Base-by-base conservation (phyloP, 805 yeast species). In the Torulaspora delbrueckii region DNA sequence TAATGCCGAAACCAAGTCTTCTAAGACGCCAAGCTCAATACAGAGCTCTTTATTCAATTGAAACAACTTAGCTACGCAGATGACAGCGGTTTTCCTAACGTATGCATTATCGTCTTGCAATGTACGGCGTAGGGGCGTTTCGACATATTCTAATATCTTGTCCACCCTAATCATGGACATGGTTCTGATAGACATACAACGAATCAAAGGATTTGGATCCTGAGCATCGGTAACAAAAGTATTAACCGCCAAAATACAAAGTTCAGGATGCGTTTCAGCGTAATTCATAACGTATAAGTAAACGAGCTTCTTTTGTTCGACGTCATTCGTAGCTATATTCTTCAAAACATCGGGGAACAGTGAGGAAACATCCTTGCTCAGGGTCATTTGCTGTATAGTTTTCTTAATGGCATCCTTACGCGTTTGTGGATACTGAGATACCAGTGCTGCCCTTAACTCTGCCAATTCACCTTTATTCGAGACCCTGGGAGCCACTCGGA, bases 81-180 rank as follows among this genome's bases (percentile, higher is more conserved):
- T 84, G 4, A 96, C 97, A 0, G 99, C 99, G 1, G 99, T 93
- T 60, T 95, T 93, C 52, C 99, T 76, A 40, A 93, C 99, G 62
- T 93, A 93, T 1, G 99, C 98, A 62, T 90, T 90, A 60, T 90
- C 97, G 68, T 93, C 99, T 47, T 73, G 75, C 56, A 93, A 71
- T 1, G 98, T 90, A 57, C 86, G 77, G 52, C 82, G 81, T 53
- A 93, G 72, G 0, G 99, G 99, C 16, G 84, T 82, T 52, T 88
- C 93, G 81, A 93, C 79, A 63, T 93, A 93, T 62, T 91, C 98
- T 35, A 89, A 86, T 81, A 93, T 90, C 66, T 86, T 90, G 60
- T 86, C 95, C 14, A 93, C 98, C 37, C 98, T 74, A 41, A 93
- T 89, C 70, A 97, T 91, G 0, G 99, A 98, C 99, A 93, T 93